A percentile compares a stretch with the other conserved stretches of the same genome.
Conservation (phyloP, 805 yeast species). For the Wickerhamiella galacta region DNA sequence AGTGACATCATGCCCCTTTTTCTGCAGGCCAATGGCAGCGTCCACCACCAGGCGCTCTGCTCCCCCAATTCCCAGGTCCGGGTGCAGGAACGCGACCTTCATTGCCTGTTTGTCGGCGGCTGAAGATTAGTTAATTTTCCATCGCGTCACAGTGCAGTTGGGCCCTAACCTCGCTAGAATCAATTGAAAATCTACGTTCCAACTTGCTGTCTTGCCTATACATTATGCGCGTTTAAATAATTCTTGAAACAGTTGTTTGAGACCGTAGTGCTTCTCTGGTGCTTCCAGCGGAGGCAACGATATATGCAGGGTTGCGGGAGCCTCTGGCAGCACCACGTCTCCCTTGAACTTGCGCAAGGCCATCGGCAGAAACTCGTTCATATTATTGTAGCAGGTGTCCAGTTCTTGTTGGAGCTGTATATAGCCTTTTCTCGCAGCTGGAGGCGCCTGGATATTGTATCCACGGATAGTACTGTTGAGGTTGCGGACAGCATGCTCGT, state of each 20-base stretch:
- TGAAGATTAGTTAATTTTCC: no score
- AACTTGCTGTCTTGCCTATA: no score
- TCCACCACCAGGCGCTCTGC: constrained; percentile 96
- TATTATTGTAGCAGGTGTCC: constrained; percentile 23
- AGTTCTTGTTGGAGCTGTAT: constrained; percentile 30
- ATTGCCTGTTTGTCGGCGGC: no score
- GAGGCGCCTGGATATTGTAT: constrained; percentile 48
- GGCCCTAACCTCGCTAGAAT: no score
- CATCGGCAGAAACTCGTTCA: constrained; percentile 13
- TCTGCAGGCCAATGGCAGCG: constrained; percentile 76
- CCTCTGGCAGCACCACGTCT: neutral
- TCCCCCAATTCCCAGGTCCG: constrained; percentile 93
- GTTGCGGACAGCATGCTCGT: constrained; percentile 23
- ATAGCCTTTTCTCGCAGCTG: constrained; percentile 41
- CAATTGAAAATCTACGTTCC: no score
- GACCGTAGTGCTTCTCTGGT: constrained; percentile 18
- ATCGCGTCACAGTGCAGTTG: no score
- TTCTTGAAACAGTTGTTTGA: constrained; percentile 15
- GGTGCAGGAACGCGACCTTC: constrained; percentile 78
- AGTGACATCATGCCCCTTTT: constrained; percentile 41
- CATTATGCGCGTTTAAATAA: constrained; percentile 7
- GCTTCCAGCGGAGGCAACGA: constrained; percentile 13
- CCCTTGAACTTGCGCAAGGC: constrained; percentile 8
- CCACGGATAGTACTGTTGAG: constrained; percentile 37
- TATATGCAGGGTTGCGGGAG: constrained; percentile 10